These are phyloP conservation scores for Hypoxylon sp. DNA, from an alignment of 2,329 filamentous ascomycete species.

Conservation along the genomic window DNA sequence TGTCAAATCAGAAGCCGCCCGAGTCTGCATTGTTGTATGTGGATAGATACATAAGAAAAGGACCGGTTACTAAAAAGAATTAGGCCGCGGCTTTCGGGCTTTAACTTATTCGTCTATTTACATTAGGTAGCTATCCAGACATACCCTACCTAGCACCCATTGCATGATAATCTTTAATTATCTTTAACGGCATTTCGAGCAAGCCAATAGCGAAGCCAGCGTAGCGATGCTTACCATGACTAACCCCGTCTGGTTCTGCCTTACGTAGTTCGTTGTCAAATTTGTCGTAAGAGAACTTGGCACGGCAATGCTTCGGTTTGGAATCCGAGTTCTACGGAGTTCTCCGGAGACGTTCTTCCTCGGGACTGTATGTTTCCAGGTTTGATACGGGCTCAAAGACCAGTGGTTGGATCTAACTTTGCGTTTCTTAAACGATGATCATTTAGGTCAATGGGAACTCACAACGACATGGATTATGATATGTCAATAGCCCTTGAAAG, in stretches of 20 bases:
- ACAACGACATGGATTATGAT: too few relatives aligned
- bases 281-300: conserved; percentile 56
- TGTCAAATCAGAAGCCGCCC: conserved; percentile 14
- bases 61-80: conserved; percentile 3
- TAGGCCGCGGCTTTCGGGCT: not conserved
- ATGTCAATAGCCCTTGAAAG: too few relatives aligned
- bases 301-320: conserved; percentile 38
- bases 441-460: not conserved
- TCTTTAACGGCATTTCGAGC: not conserved
- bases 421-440: not conserved
- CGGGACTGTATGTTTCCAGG: not conserved
- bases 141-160: not conserved
- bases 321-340: conserved; percentile 3
- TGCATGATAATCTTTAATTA: conserved; percentile 7
- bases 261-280: conserved; percentile 52
- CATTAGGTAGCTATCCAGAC: not conserved
- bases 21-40: conserved; percentile 6
- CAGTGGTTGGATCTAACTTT: not conserved
- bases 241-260: conserved; percentile 17
- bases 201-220: conserved; percentile 28
- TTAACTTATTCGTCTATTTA: conserved; percentile 1
- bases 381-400: not conserved
- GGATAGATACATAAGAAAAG: not conserved
- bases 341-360: too few relatives aligned
- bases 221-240: conserved; percentile 39